Percentiles rank a stretch among this genome's conserved stretches.
These are phyloP conservation scores for Prinsepia uniflora DNA, from an alignment of 306 rosid species.

Conservation along the genomic window DNA sequence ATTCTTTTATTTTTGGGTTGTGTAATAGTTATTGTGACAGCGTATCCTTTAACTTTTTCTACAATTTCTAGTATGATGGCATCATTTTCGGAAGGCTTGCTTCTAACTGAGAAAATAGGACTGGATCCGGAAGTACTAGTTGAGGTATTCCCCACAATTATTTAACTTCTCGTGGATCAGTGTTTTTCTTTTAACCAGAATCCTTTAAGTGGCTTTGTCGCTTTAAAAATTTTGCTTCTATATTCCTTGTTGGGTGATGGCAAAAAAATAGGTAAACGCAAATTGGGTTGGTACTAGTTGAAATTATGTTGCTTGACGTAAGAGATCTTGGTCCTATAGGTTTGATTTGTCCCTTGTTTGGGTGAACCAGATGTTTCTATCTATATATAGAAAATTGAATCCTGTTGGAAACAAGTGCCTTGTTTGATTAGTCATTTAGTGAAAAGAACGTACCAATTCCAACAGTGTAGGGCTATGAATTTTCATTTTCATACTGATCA, in stretches of 20 bases:
- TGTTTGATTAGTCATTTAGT: not conserved
- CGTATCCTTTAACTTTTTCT: constrained; percentile 20
- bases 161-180: not conserved
- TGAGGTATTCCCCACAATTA: constrained; percentile 49
- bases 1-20: constrained; percentile 20
- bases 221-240: not conserved
- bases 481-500: not conserved
- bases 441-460: not conserved
- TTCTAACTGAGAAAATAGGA: constrained; percentile 83
- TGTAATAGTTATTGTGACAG: constrained; percentile 21
- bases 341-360: not conserved
- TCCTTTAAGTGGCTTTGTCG: not conserved
- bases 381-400: not conserved
- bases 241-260: not conserved
- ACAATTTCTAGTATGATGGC: constrained; percentile 82
- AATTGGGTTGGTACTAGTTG: not conserved
- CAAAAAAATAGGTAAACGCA: not conserved
- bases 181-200: not conserved
- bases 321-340: not conserved
- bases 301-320: not conserved
- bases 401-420: not conserved
- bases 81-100: constrained; percentile 91
- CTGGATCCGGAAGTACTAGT: constrained; percentile 75
- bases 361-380: not conserved
- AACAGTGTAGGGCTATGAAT: not conserved